phyloP scores from a whole-genome alignment of 305 asterid species.

The Euphrasia arctica region DNA sequence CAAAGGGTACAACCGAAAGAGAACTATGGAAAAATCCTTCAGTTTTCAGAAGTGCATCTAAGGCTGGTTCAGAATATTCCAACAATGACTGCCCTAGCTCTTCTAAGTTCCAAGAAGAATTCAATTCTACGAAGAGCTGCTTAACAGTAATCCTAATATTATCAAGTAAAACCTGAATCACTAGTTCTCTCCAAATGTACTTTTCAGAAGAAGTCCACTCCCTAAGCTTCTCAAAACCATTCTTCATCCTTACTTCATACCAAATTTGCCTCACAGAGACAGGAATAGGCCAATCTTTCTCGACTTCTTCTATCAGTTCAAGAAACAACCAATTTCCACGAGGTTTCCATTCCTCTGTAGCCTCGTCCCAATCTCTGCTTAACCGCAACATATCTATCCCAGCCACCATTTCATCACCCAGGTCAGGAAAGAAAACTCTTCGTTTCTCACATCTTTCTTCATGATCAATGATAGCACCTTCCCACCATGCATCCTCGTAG shows the following conservation, averaged over 20 bases:
- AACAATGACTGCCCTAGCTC: slow-evolving; percentile 33
- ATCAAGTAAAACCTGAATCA: slow-evolving; percentile 44
- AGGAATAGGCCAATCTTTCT: slow-evolving; percentile 46
- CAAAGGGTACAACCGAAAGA: slow-evolving; percentile 34
- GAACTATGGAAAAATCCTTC: slow-evolving; percentile 28
- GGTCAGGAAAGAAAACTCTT: slow-evolving; percentile 76
- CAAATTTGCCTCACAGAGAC: slow-evolving; percentile 80
- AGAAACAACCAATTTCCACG: slow-evolving; percentile 79
- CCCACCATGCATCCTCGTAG: slow-evolving; percentile 86
- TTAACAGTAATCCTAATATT: slow-evolving; percentile 41
- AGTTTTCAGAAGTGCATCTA: slow-evolving; percentile 32
- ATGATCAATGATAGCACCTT: slow-evolving; percentile 81
- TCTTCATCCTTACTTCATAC: slow-evolving; percentile 65
- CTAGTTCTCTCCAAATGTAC: slow-evolving; percentile 55
- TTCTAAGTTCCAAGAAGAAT: slow-evolving; percentile 32
- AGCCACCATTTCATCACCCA: slow-evolving; percentile 76
- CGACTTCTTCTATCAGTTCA: slow-evolving; percentile 56
- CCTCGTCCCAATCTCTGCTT: slow-evolving; percentile 82
- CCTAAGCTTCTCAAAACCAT: slow-evolving; percentile 38
- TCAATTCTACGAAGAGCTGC: slow-evolving; percentile 39
- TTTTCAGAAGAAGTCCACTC: slow-evolving; percentile 61
- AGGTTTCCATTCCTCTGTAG: slow-evolving; percentile 56
- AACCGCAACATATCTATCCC: slow-evolving; percentile 42
- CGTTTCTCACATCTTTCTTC: slow-evolving; percentile 48
- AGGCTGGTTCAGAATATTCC: slow-evolving; percentile 39